Percentiles rank a stretch among this genome's conserved stretches.
These are phyloP conservation scores for Alternaria postmessia DNA, from an alignment of 2,329 filamentous ascomycete genomes.

Conservation along the genomic window DNA sequence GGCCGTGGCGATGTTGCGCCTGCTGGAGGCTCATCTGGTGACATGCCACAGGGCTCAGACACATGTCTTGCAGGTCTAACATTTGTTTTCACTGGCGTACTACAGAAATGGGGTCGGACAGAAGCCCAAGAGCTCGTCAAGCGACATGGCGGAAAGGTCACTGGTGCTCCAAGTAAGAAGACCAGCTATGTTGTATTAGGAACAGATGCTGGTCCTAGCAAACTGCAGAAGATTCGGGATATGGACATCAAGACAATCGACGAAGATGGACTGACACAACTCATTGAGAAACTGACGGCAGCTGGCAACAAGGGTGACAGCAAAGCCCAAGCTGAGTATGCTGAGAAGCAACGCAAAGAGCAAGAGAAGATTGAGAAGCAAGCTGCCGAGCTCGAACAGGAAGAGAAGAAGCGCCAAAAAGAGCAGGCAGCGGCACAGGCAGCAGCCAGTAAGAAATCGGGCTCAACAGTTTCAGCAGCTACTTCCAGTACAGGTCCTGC, in stretches of 20 bases:
- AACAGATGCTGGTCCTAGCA: conserved; percentile 89
- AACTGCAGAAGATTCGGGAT: conserved; percentile 83
- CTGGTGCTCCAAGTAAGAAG: conserved; percentile 83
- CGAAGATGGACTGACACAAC: conserved; percentile 87
- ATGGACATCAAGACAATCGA: conserved; percentile 89
- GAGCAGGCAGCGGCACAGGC: conserved; percentile 53
- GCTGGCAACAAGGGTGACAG: conserved; percentile 78
- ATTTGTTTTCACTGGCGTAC: conserved; percentile 94
- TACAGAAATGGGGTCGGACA: conserved; percentile 81
- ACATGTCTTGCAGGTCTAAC: conserved; percentile 89
- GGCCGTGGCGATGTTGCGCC: conserved; percentile 70
- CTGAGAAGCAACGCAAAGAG: conserved; percentile 84
- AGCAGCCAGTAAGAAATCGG: conserved; percentile 50
- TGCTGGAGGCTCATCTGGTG: conserved; percentile 65
- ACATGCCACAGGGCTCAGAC: conserved; percentile 82
- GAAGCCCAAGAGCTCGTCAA: conserved; percentile 89
- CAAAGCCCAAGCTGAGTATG: conserved; percentile 84
- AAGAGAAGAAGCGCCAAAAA: conserved; percentile 79
- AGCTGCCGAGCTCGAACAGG: conserved; percentile 83
- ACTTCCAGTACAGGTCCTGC: conserved; percentile 28
- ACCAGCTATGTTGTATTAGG: conserved; percentile 94
- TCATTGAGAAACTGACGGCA: conserved; percentile 82
- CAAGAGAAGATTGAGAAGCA: conserved; percentile 82
- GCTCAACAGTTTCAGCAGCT: conserved; percentile 34
- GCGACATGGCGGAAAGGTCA: conserved; percentile 92